Evolutionary conservation across 1,139 yeast genomes (phyloP), one percentile per base, ranked within the genome.

Genomic region (Kluyveromyces marxianus): DNA sequence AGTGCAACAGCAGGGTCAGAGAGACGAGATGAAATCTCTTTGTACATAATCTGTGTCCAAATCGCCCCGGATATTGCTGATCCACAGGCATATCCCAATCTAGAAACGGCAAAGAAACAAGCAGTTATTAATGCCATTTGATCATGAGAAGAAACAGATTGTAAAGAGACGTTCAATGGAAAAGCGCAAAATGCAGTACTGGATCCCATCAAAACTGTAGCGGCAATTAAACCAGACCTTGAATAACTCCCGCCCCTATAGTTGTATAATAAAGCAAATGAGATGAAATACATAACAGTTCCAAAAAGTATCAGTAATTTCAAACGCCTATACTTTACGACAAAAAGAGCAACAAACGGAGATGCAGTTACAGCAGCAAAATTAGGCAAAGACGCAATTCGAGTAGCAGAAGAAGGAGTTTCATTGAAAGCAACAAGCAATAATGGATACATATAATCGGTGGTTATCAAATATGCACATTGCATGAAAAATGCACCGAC

Each of bases 121-220:
- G 83, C 74, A 39, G 79, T 69, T 27, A 77, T 74, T 39, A 75
- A 67, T 14, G 83, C 81, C 77, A 79, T 75, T 62, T 76, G 68
- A 57, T 78, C 80, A 59, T 77, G 83, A 50, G 74, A 72, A 34
- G 83, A 76, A 48, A 74, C 71, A 2, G 84, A 64, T 53, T 78
- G 79, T 50, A 81, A 72, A 25, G 83, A 75, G 4, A 79, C 81
- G 56, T 77, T 83, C 14, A 79, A 71, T 31, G 83, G 75, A 57
- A 79, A 81, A 25, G 85, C 76, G 67, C 79, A 79, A 65, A 81
- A 71, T 10, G 85, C 84, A 40, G 85, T 83, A 51, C 86, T 88
- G 47, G 82, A 70, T 60, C 89, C 89, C 65, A 80, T 67, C 31
- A 80, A 63, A 58, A 81, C 75, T 51, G 77, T 70, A 26, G 80